Conservation (phyloP, 129 eudicot species). For the Chrysanthemum lavandulifolium region DNA sequence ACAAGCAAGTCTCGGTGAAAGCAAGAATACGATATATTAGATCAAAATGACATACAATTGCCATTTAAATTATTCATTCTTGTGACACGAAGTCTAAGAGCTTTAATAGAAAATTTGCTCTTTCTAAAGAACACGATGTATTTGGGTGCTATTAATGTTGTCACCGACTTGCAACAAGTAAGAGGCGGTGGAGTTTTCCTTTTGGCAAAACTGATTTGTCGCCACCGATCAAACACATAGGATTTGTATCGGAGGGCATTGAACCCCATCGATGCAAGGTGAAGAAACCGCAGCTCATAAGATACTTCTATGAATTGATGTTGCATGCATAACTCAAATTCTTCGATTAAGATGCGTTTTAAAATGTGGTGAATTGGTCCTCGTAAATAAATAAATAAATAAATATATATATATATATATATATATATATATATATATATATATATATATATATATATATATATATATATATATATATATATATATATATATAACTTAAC, state of each 20-base stretch:
- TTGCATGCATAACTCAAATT: background rate
- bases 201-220: constrained; percentile 62
- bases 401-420: too few relatives aligned
- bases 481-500: too few relatives aligned
- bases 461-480: too few relatives aligned
- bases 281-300: constrained; percentile 60
- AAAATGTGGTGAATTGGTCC: background rate
- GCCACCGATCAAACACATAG: constrained; percentile 67
- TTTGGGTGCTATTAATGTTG: background rate
- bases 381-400: too few relatives aligned
- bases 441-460: too few relatives aligned
- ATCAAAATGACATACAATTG: background rate
- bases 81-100: background rate
- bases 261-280: constrained; percentile 54
- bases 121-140: background rate
- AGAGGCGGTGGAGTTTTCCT: constrained; percentile 71
- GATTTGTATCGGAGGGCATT: constrained; percentile 52
- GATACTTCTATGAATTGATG: background rate
- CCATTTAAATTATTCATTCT: background rate
- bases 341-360: background rate
- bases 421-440: too few relatives aligned
- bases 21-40: background rate
- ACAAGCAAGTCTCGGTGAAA: constrained; percentile 6
- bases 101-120: constrained; percentile 7
- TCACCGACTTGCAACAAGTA: constrained; percentile 93